Base-by-base conservation (phyloP, 2,329 filamentous ascomycete genomes). In the Cladobotryum mycophilum region DNA sequence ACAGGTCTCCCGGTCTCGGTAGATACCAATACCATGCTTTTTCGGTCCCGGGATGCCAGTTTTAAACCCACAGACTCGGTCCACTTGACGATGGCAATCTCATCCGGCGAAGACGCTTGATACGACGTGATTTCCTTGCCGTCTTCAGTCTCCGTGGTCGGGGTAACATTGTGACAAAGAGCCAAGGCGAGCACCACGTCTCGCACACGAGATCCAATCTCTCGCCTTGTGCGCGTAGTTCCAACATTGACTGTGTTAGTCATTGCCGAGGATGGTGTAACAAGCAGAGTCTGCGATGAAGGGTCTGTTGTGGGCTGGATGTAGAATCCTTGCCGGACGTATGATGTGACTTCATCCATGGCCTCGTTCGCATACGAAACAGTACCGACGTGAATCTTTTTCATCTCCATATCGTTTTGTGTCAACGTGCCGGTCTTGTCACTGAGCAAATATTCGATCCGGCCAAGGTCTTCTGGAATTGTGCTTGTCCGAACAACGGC, bases 381-480 rank as follows among this genome's bases (percentile, higher is more conserved):
- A 9, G 93, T 99, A 9, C 95, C 93, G 48, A 99, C 89, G 62
- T 99, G 95, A 5, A 99, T 92, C 70, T 99, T 99, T 66, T 95
- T 96, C 79, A 99, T 86, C 64, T 96, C 92, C 91, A 96, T 96
- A 63, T 96, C 89, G 62, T 99, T 99, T 60, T 97, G 90, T 0
- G 93, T 99, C 53, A 99, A 70, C 2, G 93, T 99, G n/a, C 93
- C 93, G 1, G 93, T 99, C 70, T 99, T 99, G 68, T 99, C 93
- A 56, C 89, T 96, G 30, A 99, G 76, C 2, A 99, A 76, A 66
- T 99, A 99, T 67, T 99, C 93, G 41, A 99, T 95, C 20, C 95
- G 81, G 7, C 93, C 93, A 3, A 99, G 74, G 61, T 99, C 93
- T 67, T 99, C 93, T 0, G 93, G 95, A 42, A 99, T 99, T 0